phyloP scores from a whole-genome alignment of 169 alveolate species.

The Babesia bigemina region DNA sequence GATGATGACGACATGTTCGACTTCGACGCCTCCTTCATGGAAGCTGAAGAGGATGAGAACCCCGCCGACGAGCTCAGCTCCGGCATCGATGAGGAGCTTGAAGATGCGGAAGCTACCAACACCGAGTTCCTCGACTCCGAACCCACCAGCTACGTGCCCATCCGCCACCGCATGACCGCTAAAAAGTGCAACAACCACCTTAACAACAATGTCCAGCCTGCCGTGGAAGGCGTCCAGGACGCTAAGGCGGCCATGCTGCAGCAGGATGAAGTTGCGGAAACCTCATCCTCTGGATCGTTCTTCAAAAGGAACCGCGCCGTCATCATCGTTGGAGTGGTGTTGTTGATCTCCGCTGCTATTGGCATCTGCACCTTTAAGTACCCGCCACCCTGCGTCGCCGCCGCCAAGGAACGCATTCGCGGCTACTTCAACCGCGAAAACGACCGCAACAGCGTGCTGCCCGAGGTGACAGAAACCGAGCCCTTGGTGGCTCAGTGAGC shows the following conservation, averaged over 20 bases:
- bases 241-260: no score
- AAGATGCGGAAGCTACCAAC: background rate
- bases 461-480: conserved; percentile 10
- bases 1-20: conserved; percentile 9
- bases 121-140: background rate
- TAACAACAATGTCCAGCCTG: no score
- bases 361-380: background rate
- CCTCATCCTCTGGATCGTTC: no score
- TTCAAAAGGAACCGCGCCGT: no score
- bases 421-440: background rate
- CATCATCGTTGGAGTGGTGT: no score
- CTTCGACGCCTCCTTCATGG: background rate
- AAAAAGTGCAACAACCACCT: background rate
- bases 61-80: background rate
- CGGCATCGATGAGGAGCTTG: conserved; percentile 1
- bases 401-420: background rate
- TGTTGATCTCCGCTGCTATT: background rate
- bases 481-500: conserved; percentile 18
- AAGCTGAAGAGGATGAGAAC: background rate
- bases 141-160: conserved; percentile 17
- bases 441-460: conserved; percentile 5
- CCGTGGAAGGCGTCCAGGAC: no score
- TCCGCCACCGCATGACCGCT: background rate
- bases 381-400: background rate
- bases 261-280: no score